Evolutionary conservation across 2,329 filamentous ascomycete species (phyloP).

Genomic region (Colletotrichum incanum): DNA sequence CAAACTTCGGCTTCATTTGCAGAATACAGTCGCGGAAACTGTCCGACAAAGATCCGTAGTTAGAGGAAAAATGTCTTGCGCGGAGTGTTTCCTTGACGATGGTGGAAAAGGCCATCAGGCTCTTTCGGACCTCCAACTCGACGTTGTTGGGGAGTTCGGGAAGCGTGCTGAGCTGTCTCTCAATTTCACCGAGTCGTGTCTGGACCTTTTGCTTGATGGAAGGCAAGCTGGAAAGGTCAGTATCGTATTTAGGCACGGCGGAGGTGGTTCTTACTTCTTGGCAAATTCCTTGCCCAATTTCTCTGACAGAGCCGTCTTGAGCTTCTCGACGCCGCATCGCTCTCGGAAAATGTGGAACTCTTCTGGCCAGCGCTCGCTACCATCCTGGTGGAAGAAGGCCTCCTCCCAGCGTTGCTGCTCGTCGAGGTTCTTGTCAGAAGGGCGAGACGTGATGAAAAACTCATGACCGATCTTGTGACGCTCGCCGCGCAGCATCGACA

Average conservation of each 20-base stretch:
- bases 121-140: conserved; percentile 74
- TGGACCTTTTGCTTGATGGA: conserved; percentile 69
- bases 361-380: conserved; percentile 62
- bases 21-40: conserved; percentile 66
- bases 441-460: conserved; percentile 84
- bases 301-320: conserved; percentile 68
- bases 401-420: conserved; percentile 68
- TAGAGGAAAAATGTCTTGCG: conserved; percentile 62
- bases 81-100: conserved; percentile 69
- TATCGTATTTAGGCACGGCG: background rate
- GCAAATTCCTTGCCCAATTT: conserved; percentile 69
- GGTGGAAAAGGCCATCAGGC: conserved; percentile 71
- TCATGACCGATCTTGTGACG: conserved; percentile 79
- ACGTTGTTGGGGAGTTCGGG: conserved; percentile 80
- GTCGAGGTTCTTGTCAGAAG: conserved; percentile 69
- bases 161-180: conserved; percentile 68
- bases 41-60: conserved; percentile 63
- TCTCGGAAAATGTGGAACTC: conserved; percentile 64
- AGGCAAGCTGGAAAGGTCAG: conserved; percentile 58
- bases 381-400: conserved; percentile 62
- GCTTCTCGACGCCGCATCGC: conserved; percentile 68
- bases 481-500: conserved; percentile 73
- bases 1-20: conserved; percentile 63
- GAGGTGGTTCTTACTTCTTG: conserved; percentile 60
- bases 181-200: conserved; percentile 65